A percentile compares a stretch with the other conserved stretches of the same genome.
Evolutionary conservation across 202 grass and related monocot genomes (phyloP).

Genomic region (Thinopyrum obtusiflorum): DNA sequence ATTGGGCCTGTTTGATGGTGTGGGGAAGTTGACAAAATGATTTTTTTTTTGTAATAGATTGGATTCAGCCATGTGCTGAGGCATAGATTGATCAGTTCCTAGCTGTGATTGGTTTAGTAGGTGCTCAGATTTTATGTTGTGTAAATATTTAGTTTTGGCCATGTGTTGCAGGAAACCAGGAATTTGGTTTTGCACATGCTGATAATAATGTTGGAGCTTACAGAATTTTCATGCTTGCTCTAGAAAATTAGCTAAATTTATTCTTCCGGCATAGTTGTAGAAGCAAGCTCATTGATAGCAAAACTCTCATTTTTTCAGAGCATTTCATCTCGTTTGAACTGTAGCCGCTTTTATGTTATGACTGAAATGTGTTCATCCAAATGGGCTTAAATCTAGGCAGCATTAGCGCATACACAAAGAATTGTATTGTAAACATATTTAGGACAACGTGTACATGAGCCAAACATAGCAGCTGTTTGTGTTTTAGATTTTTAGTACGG

Average conservation of each 20-base stretch:
- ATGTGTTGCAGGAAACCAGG: background rate
- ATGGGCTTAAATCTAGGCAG: conserved; percentile 7
- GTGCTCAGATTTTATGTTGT: background rate
- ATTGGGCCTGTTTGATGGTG: background rate
- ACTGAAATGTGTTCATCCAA: background rate
- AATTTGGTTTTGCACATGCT: background rate
- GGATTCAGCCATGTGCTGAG: background rate
- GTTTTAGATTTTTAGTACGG: background rate
- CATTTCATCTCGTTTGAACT: conserved; percentile 8
- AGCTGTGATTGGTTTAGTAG: background rate
- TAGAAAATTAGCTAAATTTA: background rate
- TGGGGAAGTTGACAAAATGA: conserved; percentile 5
- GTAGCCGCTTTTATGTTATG: background rate
- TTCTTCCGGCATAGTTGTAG: background rate
- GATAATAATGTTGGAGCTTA: background rate
- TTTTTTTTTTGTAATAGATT: background rate
- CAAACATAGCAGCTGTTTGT: background rate
- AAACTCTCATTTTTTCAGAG: background rate
- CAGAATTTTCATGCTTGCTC: background rate
- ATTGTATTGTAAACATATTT: background rate
- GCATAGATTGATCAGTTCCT: conserved; percentile 9
- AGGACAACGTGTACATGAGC: background rate
- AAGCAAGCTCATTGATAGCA: background rate
- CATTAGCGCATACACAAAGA: background rate
- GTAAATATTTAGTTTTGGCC: background rate